A percentile compares a stretch with the other conserved stretches of the same genome.
Conservation (phyloP, 2,329 filamentous ascomycete species). For the Apiospora hydei region DNA sequence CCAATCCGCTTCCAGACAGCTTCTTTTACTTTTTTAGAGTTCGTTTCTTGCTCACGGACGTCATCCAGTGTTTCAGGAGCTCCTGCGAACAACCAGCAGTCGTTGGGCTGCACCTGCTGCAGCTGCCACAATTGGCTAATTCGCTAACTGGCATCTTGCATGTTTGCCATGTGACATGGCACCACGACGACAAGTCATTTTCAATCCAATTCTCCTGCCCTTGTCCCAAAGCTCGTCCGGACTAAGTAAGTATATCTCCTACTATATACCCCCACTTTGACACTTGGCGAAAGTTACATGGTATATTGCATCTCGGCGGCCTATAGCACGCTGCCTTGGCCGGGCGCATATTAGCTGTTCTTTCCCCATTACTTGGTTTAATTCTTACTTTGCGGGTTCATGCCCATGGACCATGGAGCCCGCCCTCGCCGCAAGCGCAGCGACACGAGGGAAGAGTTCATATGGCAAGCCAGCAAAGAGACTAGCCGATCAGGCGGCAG, state of each 20-base stretch:
- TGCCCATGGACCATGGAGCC: not conserved
- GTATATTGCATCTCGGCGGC: not conserved
- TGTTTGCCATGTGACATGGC: conserved; percentile 20
- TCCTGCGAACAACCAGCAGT: not conserved
- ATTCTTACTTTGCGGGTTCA: conserved; percentile 20
- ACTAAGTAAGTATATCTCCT: not conserved
- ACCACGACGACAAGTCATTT: not conserved
- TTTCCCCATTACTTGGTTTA: conserved; percentile 15
- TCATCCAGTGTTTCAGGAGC: conserved; percentile 19
- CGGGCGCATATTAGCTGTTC: conserved; percentile 8
- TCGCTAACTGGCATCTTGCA: conserved; percentile 5
- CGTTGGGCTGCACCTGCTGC: conserved; percentile 3
- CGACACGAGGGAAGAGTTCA: not conserved
- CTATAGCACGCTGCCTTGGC: not conserved
- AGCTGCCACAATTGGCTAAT: not conserved
- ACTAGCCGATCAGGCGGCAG: not conserved
- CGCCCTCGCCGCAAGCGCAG: conserved; percentile 11
- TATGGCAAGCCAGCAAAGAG: not conserved
- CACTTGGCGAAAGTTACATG: not conserved
- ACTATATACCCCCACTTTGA: not conserved
- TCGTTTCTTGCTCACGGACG: conserved; percentile 11
- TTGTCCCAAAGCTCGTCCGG: not conserved
- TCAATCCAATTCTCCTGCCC: not conserved
- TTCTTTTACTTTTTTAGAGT: not conserved
- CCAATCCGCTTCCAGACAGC: not conserved